Evolutionary conservation across 176 grass and related monocot genomes (phyloP).

Genomic region (barley (Hordeum vulgare)): MorexV3_pseudomolecules_assembly NC_058524.1:146163744-146164243

Average conservation of each 20-base stretch:
- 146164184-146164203: too few relatives aligned
- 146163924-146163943: not conserved
- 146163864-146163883: not conserved
- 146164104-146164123: too few relatives aligned
- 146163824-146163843: slow-evolving; percentile 24
- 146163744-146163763: slow-evolving; percentile 43
- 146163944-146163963: not conserved
- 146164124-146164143: too few relatives aligned
- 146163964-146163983: slow-evolving; percentile 28
- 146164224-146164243: too few relatives aligned
- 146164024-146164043: too few relatives aligned
- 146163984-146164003: slow-evolving; percentile 31
- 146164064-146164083: too few relatives aligned
- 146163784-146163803: slow-evolving; percentile 75
- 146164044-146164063: too few relatives aligned
- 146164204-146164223: too few relatives aligned
- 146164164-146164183: too few relatives aligned
- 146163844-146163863: not conserved
- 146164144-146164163: not conserved
- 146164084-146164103: too few relatives aligned
- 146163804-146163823: slow-evolving; percentile 68
- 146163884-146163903: not conserved
- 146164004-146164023: slow-evolving; percentile 20
- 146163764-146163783: slow-evolving; percentile 65
- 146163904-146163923: not conserved